Base-by-base conservation (phyloP, 2,329 filamentous ascomycete species). In the Beauveria varroae region DNA sequence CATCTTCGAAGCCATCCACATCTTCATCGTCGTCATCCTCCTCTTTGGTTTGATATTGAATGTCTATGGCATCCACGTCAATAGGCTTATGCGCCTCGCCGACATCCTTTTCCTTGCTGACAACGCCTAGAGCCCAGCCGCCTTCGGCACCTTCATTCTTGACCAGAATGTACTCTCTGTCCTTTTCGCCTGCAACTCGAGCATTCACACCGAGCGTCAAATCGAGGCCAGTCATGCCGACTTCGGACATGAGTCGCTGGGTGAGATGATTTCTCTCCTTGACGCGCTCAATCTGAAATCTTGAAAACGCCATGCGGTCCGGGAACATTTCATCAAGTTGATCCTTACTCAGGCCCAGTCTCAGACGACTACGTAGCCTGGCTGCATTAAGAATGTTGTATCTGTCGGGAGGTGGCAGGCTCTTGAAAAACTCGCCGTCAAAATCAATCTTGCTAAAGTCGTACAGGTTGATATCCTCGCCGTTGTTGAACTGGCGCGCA, bases 381-480 rank as follows among this genome's bases (percentile, higher is more conserved):
- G 96, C 95, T 1, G 96, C 95, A 71, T 99, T 99, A 24, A 99
- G 77, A 58, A 99, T 99, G 68, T 98, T 98, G 78, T 99, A 99
- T 54, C 93, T 86, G 76, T 99, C 95, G 2, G 88, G 88, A 1
- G 92, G 82, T 0, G 96, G 95, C 62, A 99, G 75, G 71, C 91
- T 96, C 72, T 89, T 85, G 76, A 99, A 99, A 75, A 99, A 99
- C 14, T 93, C 86, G 66, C 93, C 91, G 66, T 98, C 90, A 69
- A 98, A 99, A 71, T 99, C 95, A 68, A 99, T 99, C 75, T 98
- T 98, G 70, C 90, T 96, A 71, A 99, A 99, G 75, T 98, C 93
- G 74, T 98, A 98, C 5, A 93, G 75, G 65, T 88, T 87, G 67
- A 98, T 89, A 71, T 98, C 93, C 74, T 98, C 92, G 60, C 95